Evolutionary conservation across 768 basidiomycete genomes (phyloP).

Genomic region (Ramaria rubella): DNA sequence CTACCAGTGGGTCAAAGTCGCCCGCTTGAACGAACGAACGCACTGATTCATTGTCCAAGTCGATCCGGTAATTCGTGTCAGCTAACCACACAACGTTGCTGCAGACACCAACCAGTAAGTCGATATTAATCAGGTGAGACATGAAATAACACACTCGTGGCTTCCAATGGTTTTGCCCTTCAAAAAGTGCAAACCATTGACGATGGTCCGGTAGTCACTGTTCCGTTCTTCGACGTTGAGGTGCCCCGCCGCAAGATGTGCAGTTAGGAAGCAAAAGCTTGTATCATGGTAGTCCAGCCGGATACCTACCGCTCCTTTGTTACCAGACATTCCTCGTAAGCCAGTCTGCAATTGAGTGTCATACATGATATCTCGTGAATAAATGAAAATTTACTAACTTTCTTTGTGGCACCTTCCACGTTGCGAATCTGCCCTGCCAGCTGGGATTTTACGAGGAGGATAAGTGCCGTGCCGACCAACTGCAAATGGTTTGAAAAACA

Average conservation of each 20-base stretch:
- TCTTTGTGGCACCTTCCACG: conserved; percentile 87
- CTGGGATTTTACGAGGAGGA: conserved; percentile 76
- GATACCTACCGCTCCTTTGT: conserved; percentile 94
- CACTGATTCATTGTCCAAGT: conserved; percentile 77
- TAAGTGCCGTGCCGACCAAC: conserved; percentile 91
- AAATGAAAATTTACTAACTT: conserved; percentile 44
- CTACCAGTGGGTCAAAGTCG: conserved; percentile 67
- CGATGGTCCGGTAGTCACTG: conserved; percentile 85
- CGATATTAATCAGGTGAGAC: conserved; percentile 4
- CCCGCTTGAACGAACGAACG: conserved; percentile 56
- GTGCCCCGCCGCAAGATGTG: conserved; percentile 96
- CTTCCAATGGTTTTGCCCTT: conserved; percentile 82
- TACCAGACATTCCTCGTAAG: conserved; percentile 88
- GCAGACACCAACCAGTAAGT: conserved; percentile 6
- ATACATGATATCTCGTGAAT: not conserved
- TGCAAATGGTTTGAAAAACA: conserved; percentile 25
- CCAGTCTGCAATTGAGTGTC: conserved; percentile 51
- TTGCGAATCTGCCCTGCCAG: conserved; percentile 76
- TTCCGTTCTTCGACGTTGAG: conserved; percentile 85
- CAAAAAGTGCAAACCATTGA: conserved; percentile 75
- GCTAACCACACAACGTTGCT: conserved; percentile 93
- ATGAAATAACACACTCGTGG: conserved; percentile 67
- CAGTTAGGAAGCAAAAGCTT: conserved; percentile 90
- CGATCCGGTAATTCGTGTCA: conserved; percentile 93
- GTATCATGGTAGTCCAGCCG: conserved; percentile 89